Evolutionary conservation across 2,329 filamentous ascomycete genomes (phyloP).

Genomic region (Xylariomycetidae sp.): DNA sequence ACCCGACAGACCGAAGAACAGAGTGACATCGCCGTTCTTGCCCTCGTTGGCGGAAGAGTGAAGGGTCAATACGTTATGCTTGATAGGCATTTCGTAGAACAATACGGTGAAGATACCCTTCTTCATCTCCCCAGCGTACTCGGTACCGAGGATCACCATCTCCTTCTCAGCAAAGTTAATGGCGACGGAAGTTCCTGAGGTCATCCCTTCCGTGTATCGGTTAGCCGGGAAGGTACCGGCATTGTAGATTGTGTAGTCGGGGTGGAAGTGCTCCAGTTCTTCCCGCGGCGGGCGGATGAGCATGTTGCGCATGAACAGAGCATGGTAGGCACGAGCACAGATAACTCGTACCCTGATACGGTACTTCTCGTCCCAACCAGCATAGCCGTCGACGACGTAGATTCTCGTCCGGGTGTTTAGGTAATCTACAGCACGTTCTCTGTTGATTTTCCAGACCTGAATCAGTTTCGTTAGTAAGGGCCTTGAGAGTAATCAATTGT

Average conservation of each 20-base stretch:
- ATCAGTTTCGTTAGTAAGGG: slow-evolving; percentile 5
- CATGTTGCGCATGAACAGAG: slow-evolving; percentile 99
- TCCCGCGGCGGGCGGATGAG: slow-evolving; percentile 88
- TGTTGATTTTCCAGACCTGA: slow-evolving; percentile 99
- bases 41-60: slow-evolving; percentile 99
- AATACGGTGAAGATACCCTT: slow-evolving; percentile 98
- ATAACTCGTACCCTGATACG: slow-evolving; percentile 95
- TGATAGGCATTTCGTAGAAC: slow-evolving; percentile 99
- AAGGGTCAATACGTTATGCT: slow-evolving; percentile 97
- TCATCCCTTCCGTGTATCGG: slow-evolving; percentile 97
- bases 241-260: slow-evolving; percentile 99
- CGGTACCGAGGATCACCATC: slow-evolving; percentile 99
- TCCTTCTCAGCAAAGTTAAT: slow-evolving; percentile 99
- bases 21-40: slow-evolving; percentile 87
- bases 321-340: slow-evolving; percentile 98
- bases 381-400: slow-evolving; percentile 96
- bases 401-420: slow-evolving; percentile 98
- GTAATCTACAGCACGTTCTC: slow-evolving; percentile 97
- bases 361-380: slow-evolving; percentile 98
- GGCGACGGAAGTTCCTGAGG: slow-evolving; percentile 92
- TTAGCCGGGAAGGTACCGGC: slow-evolving; percentile 98
- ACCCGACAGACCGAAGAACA: slow-evolving; percentile 98
- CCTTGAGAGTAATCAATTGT: too few species aligned
- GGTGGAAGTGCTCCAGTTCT: slow-evolving; percentile 96
- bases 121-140: slow-evolving; percentile 97